Evolutionary conservation across 345 rosid species (phyloP).

Genomic region (Dipteronia dyeriana): DNA sequence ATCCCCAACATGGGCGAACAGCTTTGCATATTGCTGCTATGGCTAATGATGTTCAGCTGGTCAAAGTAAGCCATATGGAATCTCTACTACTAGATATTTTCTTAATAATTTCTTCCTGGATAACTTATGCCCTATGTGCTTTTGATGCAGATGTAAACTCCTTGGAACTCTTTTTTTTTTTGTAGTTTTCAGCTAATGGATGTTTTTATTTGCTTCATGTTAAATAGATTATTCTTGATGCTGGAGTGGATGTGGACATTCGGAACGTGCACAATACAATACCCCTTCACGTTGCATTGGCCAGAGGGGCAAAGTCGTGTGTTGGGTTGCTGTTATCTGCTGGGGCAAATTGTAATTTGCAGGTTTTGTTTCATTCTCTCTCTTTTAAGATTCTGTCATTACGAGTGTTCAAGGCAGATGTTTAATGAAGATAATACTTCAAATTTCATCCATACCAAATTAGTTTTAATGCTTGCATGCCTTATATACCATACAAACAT

Average conservation of each 20-base stretch:
- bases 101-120: neutral
- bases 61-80: conserved; percentile 55
- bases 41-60: conserved; percentile 89
- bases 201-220: conserved; percentile 20
- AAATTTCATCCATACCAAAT: neutral
- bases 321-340: conserved; percentile 83
- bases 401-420: conserved; percentile 2
- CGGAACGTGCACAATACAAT: conserved; percentile 81
- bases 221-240: conserved; percentile 82
- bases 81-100: neutral
- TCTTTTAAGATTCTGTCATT: conserved; percentile 3
- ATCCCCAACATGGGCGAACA: conserved; percentile 83
- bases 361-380: conserved; percentile 46
- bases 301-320: conserved; percentile 88
- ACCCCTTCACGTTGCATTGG: conserved; percentile 95
- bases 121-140: neutral
- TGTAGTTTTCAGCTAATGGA: conserved; percentile 17
- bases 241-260: conserved; percentile 93
- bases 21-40: conserved; percentile 90
- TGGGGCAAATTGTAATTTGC: conserved; percentile 86
- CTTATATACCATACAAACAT: neutral
- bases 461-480: neutral
- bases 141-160: neutral
- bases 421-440: conserved; percentile 1
- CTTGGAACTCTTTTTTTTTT: neutral